A percentile compares a stretch with the other conserved stretches of the same genome.
Conservation (phyloP, 2,329 filamentous ascomycete species). For the Rhexocercosporidium sp. region DNA sequence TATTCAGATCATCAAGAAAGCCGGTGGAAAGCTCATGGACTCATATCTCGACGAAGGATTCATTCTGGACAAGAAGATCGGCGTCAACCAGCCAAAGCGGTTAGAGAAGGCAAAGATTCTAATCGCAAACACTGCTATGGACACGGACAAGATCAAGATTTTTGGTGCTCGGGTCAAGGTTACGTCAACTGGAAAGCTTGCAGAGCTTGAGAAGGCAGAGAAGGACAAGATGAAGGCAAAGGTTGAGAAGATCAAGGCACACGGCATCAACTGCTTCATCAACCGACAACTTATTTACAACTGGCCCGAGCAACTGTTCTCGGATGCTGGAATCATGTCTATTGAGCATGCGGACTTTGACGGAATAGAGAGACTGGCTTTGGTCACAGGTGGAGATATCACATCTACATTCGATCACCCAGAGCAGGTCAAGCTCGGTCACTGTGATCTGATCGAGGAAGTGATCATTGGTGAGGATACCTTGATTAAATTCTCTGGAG, state of each 20-base stretch:
- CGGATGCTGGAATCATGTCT: slow-evolving; percentile 95
- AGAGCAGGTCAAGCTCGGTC: slow-evolving; percentile 93
- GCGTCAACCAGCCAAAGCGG: slow-evolving; percentile 96
- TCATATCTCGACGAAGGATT: slow-evolving; percentile 98
- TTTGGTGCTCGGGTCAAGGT: slow-evolving; percentile 98
- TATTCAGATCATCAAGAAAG: slow-evolving; percentile 99
- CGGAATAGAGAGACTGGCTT: slow-evolving; percentile 90
- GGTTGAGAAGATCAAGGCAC: slow-evolving; percentile 97
- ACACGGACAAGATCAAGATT: slow-evolving; percentile 99
- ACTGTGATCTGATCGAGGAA: slow-evolving; percentile 95
- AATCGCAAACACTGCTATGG: slow-evolving; percentile 98
- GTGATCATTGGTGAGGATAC: slow-evolving; percentile 98
- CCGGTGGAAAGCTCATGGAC: slow-evolving; percentile 94
- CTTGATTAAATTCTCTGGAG: slow-evolving; percentile 95
- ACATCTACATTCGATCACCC: slow-evolving; percentile 98
- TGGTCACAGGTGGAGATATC: slow-evolving; percentile 97
- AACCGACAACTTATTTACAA: slow-evolving; percentile 99
- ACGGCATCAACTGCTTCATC: slow-evolving; percentile 99
- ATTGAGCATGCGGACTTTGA: slow-evolving; percentile 99
- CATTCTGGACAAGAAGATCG: slow-evolving; percentile 98
- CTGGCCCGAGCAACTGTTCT: slow-evolving; percentile 99
- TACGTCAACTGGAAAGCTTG: slow-evolving; percentile 91
- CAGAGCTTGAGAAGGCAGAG: slow-evolving; percentile 98
- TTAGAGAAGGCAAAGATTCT: slow-evolving; percentile 98
- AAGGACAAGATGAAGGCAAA: slow-evolving; percentile 99